A percentile compares a stretch with the other conserved stretches of the same genome.
Evolutionary conservation across 768 basidiomycete species (phyloP).

Genomic region (Russula abietina): DNA sequence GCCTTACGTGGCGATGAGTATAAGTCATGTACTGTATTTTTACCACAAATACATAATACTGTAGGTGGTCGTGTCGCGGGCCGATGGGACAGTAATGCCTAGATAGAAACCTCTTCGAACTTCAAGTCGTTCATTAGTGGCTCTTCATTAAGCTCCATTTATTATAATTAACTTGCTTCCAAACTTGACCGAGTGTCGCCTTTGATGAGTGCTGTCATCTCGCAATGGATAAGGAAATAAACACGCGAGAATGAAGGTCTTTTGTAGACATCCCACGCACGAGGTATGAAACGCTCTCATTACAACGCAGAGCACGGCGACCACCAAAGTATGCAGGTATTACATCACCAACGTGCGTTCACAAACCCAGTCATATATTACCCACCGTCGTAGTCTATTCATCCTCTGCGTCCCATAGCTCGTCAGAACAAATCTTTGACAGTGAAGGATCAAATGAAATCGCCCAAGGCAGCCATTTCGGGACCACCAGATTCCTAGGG

Average conservation of each 20-base stretch:
- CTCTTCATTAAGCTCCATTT: too few species aligned
- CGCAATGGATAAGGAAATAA: neutral
- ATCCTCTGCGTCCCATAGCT: neutral
- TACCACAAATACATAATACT: neutral
- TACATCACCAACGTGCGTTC: neutral
- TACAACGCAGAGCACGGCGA: neutral
- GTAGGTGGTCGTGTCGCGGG: constrained; percentile 11
- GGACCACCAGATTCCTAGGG: constrained; percentile 68
- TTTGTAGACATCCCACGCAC: neutral
- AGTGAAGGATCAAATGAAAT: constrained; percentile 49
- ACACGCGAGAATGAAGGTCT: neutral
- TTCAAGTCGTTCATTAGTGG: neutral
- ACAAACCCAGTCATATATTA: constrained; percentile 1
- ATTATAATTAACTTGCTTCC: neutral
- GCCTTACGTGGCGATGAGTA: neutral
- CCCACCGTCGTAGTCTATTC: neutral
- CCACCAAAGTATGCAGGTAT: neutral
- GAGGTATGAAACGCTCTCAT: neutral
- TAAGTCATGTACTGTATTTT: neutral
- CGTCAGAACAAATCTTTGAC: neutral
- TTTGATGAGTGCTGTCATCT: neutral
- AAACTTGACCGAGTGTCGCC: neutral
- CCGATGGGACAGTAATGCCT: constrained; percentile 14
- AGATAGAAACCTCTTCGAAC: neutral
- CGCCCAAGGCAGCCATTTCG: constrained; percentile 76